A percentile compares a stretch with the other conserved stretches of the same genome.
These are phyloP conservation scores for Ophiocordyceps camponoti-leonardi DNA, from an alignment of 2,329 filamentous ascomycete genomes.

Conservation along the genomic window DNA sequence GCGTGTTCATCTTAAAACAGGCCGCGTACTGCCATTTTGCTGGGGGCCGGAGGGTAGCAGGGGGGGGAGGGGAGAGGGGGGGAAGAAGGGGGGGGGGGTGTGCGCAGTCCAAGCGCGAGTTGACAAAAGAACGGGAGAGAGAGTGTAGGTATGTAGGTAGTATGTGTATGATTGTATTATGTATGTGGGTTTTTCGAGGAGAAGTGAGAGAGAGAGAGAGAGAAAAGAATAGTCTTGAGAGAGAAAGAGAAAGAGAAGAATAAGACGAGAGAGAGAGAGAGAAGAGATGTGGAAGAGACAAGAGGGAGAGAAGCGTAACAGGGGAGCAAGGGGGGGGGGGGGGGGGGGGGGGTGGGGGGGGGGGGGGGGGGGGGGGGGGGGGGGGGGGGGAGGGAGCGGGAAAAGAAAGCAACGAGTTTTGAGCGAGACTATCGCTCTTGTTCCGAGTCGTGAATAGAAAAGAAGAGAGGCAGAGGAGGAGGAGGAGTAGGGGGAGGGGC, in stretches of 20 bases:
- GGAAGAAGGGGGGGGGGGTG: not conserved
- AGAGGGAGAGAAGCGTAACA: not conserved
- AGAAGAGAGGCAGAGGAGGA: not conserved
- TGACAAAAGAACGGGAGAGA: too few species aligned
- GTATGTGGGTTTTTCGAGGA: not conserved
- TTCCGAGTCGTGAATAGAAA: not conserved
- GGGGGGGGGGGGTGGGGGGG: too few species aligned
- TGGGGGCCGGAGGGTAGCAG: too few species aligned
- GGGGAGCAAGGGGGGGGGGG: too few species aligned
- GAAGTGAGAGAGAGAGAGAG: too few species aligned
- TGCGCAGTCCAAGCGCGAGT: not conserved
- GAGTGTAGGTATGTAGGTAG: too few species aligned
- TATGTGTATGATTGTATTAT: too few species aligned
- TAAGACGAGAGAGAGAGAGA: too few species aligned
- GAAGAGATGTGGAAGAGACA: not conserved
- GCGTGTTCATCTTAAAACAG: conserved; percentile 1
- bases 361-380: not conserved
- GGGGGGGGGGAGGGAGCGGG: not conserved
- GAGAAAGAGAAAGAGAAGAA: too few species aligned
- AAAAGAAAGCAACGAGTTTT: not conserved
- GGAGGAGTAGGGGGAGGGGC: not conserved
- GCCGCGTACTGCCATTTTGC: not conserved
- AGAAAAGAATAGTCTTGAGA: not conserved
- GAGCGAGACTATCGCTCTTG: not conserved
- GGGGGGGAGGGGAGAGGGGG: too few species aligned